A percentile compares a stretch with the other conserved stretches of the same genome.
phyloP scores from a whole-genome alignment of 768 basidiomycete species.

The Lactarius deliciosus region DNA sequence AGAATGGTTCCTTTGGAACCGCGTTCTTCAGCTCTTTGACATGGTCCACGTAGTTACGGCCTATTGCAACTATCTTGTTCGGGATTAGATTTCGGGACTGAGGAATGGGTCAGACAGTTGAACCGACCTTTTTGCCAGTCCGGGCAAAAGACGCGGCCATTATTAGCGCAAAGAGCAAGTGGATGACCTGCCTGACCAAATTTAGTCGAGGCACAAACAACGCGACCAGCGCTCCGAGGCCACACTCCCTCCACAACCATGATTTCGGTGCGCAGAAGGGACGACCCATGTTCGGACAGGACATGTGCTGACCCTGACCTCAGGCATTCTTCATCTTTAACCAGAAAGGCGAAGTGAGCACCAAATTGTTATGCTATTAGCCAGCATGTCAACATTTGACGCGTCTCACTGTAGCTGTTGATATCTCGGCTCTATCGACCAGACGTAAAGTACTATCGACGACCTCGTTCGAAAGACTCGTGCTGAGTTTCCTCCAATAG shows the following conservation, averaged over 20 bases:
- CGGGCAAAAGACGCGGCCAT: constrained; percentile 25
- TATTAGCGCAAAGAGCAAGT: background rate
- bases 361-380: background rate
- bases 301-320: constrained; percentile 1
- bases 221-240: background rate
- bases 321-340: constrained; percentile 99
- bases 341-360: constrained; percentile 92
- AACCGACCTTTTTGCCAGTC: constrained; percentile 26
- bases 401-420: constrained; percentile 60
- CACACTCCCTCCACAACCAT: constrained; percentile 12
- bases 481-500: constrained; percentile 43
- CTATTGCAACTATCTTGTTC: constrained; percentile 86
- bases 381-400: constrained; percentile 7
- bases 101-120: background rate
- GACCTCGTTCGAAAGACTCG: background rate
- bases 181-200: background rate
- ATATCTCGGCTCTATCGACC: constrained; percentile 95
- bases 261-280: constrained; percentile 21
- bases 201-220: background rate
- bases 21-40: constrained; percentile 90
- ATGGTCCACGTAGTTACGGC: constrained; percentile 90
- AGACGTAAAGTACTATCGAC: constrained; percentile 78
- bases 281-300: background rate
- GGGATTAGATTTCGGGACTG: constrained; percentile 17
- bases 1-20: constrained; percentile 92